Evolutionary conservation across 2,329 filamentous ascomycete genomes (phyloP).

Genomic region (Xylaria sp.): DNA sequence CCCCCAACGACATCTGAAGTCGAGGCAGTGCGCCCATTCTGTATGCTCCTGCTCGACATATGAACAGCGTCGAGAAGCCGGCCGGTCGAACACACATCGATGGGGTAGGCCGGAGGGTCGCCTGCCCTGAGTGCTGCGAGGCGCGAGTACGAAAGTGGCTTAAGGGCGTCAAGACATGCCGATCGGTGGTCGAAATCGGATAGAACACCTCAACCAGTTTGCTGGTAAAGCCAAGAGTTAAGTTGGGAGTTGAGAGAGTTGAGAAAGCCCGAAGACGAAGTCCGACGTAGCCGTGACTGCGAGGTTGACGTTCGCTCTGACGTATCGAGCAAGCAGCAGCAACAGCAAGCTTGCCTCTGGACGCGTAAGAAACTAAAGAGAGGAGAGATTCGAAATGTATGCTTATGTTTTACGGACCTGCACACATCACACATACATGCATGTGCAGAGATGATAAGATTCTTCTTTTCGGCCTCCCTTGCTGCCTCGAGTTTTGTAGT

Average conservation of each 20-base stretch:
- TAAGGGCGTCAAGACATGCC: background rate
- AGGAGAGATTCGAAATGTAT: background rate
- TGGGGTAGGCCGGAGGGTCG: background rate
- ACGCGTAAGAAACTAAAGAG: too few species aligned
- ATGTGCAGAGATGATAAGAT: background rate
- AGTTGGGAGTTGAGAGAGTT: background rate
- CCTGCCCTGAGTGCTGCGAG: background rate
- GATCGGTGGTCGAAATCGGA: background rate
- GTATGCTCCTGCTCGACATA: background rate
- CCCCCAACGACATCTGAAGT: background rate
- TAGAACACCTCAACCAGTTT: background rate
- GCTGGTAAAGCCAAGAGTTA: background rate
- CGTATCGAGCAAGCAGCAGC: constrained; percentile 1
- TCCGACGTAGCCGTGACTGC: background rate
- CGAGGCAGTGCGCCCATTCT: background rate
- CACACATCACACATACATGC: constrained; percentile 1
- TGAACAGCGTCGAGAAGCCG: background rate
- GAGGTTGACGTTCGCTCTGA: background rate
- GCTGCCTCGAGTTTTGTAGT: background rate
- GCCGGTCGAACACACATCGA: background rate
- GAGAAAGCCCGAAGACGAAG: background rate
- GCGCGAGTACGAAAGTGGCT: background rate
- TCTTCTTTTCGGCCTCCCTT: background rate
- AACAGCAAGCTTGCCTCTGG: background rate
- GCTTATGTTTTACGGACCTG: background rate